These are phyloP conservation scores for Clarireedia hainanense DNA, from an alignment of 2,329 filamentous ascomycete species.

Conservation along the genomic window DNA sequence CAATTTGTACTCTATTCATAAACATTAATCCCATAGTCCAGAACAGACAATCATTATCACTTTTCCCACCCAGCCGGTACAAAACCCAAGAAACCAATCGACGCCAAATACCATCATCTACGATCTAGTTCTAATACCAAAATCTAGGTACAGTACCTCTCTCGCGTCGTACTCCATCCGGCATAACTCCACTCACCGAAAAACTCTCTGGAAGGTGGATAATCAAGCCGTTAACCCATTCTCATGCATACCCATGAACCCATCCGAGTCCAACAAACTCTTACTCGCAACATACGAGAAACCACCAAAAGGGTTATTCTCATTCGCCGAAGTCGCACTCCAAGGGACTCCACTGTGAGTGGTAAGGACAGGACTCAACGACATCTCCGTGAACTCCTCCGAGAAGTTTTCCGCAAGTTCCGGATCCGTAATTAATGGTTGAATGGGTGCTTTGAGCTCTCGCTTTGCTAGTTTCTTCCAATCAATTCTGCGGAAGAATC, in stretches of 20 bases:
- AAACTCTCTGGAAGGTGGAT: too few species aligned
- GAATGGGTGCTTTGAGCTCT: conserved; percentile 81
- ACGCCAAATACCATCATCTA: not conserved
- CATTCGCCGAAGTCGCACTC: conserved; percentile 15
- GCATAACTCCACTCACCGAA: not conserved
- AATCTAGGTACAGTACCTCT: not conserved
- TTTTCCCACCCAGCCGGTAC: not conserved
- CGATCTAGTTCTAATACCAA: not conserved
- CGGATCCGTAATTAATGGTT: conserved; percentile 89
- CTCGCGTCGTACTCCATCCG: not conserved
- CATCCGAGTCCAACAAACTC: conserved; percentile 27
- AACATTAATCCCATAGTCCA: not conserved
- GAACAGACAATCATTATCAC: not conserved
- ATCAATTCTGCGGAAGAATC: conserved; percentile 95
- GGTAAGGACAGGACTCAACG: conserved; percentile 64
- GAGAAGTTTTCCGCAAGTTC: conserved; percentile 96
- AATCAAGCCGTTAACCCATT: conserved; percentile 9
- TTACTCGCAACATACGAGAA: conserved; percentile 31
- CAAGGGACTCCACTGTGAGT: conserved; percentile 21
- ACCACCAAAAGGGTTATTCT: conserved; percentile 28
- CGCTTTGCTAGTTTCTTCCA: conserved; percentile 80
- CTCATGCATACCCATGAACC: conserved; percentile 15
- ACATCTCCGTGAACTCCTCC: conserved; percentile 79
- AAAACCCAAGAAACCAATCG: not conserved
- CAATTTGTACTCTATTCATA: not conserved